A percentile compares a stretch with the other conserved stretches of the same genome.
phyloP scores from a whole-genome alignment of 768 basidiomycete genomes.

The Panaeolus cyanescens region DNA sequence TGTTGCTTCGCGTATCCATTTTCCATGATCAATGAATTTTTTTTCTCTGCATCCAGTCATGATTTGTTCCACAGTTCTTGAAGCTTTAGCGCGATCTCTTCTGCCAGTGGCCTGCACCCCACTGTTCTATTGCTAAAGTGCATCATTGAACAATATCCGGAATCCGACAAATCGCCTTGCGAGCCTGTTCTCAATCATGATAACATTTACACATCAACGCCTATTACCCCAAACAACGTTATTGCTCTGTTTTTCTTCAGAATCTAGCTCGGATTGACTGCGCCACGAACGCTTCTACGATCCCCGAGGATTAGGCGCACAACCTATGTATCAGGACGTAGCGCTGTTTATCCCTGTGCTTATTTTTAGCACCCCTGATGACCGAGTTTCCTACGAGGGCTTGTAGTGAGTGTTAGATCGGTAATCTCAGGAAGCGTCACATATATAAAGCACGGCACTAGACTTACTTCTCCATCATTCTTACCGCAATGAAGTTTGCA shows the following conservation, averaged over 20 bases:
- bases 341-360: neutral
- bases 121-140: no score
- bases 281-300: neutral
- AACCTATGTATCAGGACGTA: neutral
- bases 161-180: neutral
- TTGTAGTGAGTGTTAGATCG: neutral
- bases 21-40: neutral
- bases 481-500: constrained; percentile 24
- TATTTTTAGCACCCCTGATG: neutral
- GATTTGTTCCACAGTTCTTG: neutral
- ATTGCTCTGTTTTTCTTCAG: neutral
- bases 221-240: neutral
- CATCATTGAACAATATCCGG: no score
- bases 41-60: neutral
- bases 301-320: neutral
- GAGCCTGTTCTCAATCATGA: neutral
- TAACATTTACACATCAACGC: neutral
- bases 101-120: no score
- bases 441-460: neutral
- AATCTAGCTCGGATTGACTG: neutral
- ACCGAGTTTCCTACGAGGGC: neutral
- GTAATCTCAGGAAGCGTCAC: neutral
- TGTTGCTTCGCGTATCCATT: no score
- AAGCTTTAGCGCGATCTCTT: no score
- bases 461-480: neutral